phyloP scores from a whole-genome alignment of 116 monocot genomes.

The Posidonia oceanica region DNA sequence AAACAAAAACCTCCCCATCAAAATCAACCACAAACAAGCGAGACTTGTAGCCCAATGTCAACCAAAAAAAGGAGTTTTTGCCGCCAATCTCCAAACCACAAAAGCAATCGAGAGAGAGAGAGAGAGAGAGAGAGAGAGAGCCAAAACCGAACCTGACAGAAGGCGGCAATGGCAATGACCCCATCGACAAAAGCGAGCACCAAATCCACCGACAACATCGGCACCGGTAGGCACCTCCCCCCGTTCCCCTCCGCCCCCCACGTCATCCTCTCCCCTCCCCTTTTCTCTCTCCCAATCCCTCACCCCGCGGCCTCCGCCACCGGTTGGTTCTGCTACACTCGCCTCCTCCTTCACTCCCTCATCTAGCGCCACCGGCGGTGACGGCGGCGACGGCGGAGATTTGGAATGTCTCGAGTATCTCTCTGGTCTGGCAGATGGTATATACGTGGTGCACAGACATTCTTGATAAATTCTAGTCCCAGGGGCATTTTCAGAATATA shows the following conservation, averaged over 20 bases:
- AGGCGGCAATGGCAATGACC: conserved; percentile 2
- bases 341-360: not conserved
- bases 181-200: conserved; percentile 3
- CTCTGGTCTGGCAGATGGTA: not conserved
- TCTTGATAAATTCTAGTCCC: not conserved
- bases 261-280: not conserved
- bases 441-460: not conserved
- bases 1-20: too few species aligned
- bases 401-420: not conserved
- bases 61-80: not conserved
- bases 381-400: not conserved
- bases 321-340: not conserved
- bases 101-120: not conserved
- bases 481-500: not conserved
- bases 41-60: too few species aligned
- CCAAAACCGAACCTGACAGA: conserved; percentile 4
- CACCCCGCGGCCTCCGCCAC: not conserved
- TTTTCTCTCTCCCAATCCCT: not conserved
- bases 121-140: not conserved
- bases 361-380: not conserved
- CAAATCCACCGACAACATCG: conserved; percentile 3
- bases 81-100: not conserved
- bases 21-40: too few species aligned
- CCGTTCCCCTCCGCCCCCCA: not conserved
- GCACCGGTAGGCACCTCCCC: not conserved